Percentiles rank a stretch among this genome's conserved stretches.
Conservation (phyloP, 179 eudicot species). For the Patellifolia procumbens region DNA sequence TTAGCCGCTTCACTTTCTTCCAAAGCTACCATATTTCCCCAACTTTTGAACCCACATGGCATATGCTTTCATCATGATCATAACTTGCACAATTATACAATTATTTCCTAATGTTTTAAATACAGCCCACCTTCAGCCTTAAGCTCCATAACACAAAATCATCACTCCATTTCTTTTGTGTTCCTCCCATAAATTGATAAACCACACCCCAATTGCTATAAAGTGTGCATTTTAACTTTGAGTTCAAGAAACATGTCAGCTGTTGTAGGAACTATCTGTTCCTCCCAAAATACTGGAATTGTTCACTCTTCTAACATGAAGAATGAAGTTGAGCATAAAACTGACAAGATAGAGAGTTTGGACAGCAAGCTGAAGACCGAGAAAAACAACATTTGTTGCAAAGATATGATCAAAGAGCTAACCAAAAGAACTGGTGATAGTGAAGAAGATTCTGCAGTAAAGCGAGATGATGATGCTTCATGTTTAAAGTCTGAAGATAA, state of each 20-base stretch:
- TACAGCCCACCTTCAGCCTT: conserved; percentile 16
- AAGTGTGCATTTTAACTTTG: neutral
- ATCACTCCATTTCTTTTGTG: neutral
- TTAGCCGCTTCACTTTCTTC: conserved; percentile 27
- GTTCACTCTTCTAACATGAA: conserved; percentile 22
- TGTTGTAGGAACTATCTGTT: conserved; percentile 20
- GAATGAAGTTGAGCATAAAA: conserved; percentile 30
- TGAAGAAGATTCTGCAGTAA: conserved; percentile 8
- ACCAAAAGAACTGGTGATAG: conserved; percentile 7
- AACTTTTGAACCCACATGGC: conserved; percentile 32
- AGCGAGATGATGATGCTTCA: conserved; percentile 14
- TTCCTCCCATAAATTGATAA: neutral
- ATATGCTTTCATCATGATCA: conserved; percentile 36
- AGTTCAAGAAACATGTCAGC: conserved; percentile 24
- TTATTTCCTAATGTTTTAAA: conserved; percentile 15
- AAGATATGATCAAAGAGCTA: conserved; percentile 28
- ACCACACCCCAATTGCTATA: too few species aligned
- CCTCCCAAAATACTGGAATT: conserved; percentile 7
- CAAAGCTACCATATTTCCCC: conserved; percentile 18
- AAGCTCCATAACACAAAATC: neutral
- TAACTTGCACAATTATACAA: conserved; percentile 1
- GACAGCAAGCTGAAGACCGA: conserved; percentile 24
- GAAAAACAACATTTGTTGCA: conserved; percentile 14
- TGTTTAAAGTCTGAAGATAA: conserved; percentile 11
- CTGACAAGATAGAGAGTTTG: conserved; percentile 12